phyloP scores from a whole-genome alignment of 176 grass and related monocot genomes.

The Pontederia paniculata region DNA sequence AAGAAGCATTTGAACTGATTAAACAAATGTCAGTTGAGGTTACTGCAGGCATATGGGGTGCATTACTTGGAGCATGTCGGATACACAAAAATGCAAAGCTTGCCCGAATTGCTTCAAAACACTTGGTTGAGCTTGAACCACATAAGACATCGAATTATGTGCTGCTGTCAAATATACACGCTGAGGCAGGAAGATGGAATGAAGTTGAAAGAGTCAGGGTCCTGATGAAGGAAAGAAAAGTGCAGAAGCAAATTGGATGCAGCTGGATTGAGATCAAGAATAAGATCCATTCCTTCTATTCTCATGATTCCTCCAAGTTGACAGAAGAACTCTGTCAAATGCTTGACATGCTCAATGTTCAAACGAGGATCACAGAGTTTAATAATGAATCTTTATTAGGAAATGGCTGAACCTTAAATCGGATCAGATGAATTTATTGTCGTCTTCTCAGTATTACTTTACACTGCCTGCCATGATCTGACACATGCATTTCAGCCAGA shows the following conservation, averaged over 20 bases:
- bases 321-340: background rate
- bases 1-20: background rate
- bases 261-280: slow-evolving; percentile 5
- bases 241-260: background rate
- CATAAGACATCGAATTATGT: background rate
- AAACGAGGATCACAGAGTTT: background rate
- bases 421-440: too few relatives aligned
- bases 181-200: background rate
- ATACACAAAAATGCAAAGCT: background rate
- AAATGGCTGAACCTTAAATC: background rate
- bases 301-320: background rate
- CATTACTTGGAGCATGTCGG: background rate
- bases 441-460: too few relatives aligned
- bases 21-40: background rate
- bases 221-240: background rate
- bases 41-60: background rate
- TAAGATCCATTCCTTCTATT: background rate
- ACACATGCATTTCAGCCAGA: too few relatives aligned
- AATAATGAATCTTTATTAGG: background rate
- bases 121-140: background rate
- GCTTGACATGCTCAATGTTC: background rate
- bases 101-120: background rate
- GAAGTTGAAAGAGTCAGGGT: slow-evolving; percentile 3
- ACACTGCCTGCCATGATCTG: too few relatives aligned
- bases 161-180: background rate